Base-by-base conservation (phyloP, 129 eudicot species). In the Saussurea involucrata region DNA sequence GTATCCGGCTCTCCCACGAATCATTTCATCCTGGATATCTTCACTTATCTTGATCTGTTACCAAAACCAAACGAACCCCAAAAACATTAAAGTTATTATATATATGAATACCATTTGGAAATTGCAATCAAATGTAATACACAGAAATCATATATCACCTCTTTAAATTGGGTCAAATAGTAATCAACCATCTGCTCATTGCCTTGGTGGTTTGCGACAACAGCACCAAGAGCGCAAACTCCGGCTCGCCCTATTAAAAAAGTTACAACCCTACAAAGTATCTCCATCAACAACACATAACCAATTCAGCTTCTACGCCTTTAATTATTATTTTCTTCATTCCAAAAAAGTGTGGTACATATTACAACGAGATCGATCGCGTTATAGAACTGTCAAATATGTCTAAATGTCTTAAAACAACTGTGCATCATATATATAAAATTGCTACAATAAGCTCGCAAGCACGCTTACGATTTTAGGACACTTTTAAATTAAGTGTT, bases 201-300 rank as follows among this genome's bases (percentile, higher is more conserved):
- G 1, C 76, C 91, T 67, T 67, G 57, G 64, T 58, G 76, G 55
- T 89, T 86, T 6, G 92, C 92, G 0, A 78, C 89, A 27, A 84
- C 96, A 55, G 97, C 97, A 74, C 96, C 97, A 37, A 92, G 84
- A 15, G 96, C 93, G 85, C 89, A 89, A 58, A 89, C 90, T 55
- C 97, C 97, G 65, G 86, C 86, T 72, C 92, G 89, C 36, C 97
- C 96, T n/a, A 86, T 31, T 42, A 91, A 61, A 71, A 89, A 92
- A 0, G 88, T 82, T 40, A 87, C 89, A 77, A 75, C 85, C 84
- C 90, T 91, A 78, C 27, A 74, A 69, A 64, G 9, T 53, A 24
- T 20, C 21, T 7, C 63, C 57, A 28, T 15, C 24, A 73, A 40
- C 82, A 72, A 63, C 32, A 46, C 18, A 53, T 31, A 4, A 3